phyloP scores from a whole-genome alignment of 768 basidiomycete species.

The Arthromyces matolae region DNA sequence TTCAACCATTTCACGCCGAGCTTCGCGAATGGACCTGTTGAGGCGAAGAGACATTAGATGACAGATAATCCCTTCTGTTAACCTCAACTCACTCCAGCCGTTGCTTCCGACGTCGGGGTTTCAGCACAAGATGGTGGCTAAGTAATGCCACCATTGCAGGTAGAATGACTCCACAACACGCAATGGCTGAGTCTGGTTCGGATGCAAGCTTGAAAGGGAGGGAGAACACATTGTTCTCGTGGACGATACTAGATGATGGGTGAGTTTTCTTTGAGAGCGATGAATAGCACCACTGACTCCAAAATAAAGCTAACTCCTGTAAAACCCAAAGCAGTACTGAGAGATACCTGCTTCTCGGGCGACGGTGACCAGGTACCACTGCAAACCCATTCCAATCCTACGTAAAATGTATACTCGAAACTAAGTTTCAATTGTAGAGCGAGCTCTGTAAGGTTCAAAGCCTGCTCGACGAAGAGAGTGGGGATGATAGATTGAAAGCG shows the following conservation, averaged over 20 bases:
- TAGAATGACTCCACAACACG: slow-evolving; percentile 51
- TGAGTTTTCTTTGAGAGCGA: neutral
- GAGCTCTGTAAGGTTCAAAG: slow-evolving; percentile 51
- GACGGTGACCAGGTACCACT: slow-evolving; percentile 44
- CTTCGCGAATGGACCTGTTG: slow-evolving; percentile 62
- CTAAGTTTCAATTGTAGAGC: slow-evolving; percentile 48
- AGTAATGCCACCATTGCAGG: slow-evolving; percentile 44
- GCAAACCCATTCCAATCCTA: slow-evolving; percentile 40
- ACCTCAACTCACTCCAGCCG: slow-evolving; percentile 45
- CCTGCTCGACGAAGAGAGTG: slow-evolving; percentile 47
- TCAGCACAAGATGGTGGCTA: slow-evolving; percentile 54
- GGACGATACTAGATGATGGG: slow-evolving; percentile 38
- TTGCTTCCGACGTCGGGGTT: slow-evolving; percentile 49
- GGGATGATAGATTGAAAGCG: slow-evolving; percentile 45
- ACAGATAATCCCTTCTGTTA: neutral
- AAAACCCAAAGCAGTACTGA: slow-evolving; percentile 39
- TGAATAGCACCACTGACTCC: slow-evolving; percentile 43
- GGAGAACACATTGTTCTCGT: slow-evolving; percentile 54
- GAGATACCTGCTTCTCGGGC: slow-evolving; percentile 40
- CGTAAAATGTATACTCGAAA: slow-evolving; percentile 42
- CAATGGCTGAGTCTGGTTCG: slow-evolving; percentile 42
- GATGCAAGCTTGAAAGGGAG: slow-evolving; percentile 57
- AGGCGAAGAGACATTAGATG: neutral
- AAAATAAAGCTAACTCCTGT: slow-evolving; percentile 50
- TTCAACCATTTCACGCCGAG: slow-evolving; percentile 62